phyloP scores from a whole-genome alignment of 345 rosid genomes.

The Combretum micranthum region DNA sequence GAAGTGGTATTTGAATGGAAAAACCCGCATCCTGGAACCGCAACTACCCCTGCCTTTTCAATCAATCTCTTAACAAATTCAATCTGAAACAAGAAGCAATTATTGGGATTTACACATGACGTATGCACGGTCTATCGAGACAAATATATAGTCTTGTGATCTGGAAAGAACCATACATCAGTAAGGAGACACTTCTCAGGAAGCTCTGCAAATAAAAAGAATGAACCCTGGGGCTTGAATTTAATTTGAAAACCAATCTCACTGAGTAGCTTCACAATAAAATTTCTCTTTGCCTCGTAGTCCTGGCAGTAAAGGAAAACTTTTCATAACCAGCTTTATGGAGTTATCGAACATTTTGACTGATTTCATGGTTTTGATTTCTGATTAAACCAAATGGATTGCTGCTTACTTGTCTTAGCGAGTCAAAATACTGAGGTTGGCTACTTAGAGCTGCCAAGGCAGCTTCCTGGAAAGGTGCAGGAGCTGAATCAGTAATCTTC shows the following conservation, averaged over 20 bases:
- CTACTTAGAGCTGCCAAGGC: conserved; percentile 41
- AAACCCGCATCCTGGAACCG: conserved; percentile 49
- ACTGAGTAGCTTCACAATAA: conserved; percentile 24
- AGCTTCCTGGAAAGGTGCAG: conserved; percentile 66
- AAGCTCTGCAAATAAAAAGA: conserved; percentile 46
- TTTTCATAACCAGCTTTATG: background rate
- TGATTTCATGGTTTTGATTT: background rate
- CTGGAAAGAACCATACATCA: conserved; percentile 23
- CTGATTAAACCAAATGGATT: background rate
- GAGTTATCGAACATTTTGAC: background rate
- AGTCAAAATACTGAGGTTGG: conserved; percentile 29
- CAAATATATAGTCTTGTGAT: too few relatives aligned
- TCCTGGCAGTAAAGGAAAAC: conserved; percentile 24
- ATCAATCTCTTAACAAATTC: conserved; percentile 39
- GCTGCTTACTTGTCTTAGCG: conserved; percentile 31
- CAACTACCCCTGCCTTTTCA: conserved; percentile 47
- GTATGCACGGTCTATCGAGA: background rate
- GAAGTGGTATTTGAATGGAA: conserved; percentile 19
- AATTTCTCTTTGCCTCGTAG: conserved; percentile 43
- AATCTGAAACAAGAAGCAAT: conserved; percentile 22
- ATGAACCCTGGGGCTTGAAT: conserved; percentile 48
- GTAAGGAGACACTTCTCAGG: conserved; percentile 38
- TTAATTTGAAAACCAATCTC: conserved; percentile 37
- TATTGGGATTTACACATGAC: background rate
- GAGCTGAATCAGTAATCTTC: conserved; percentile 48